Conservation (phyloP, 495 filamentous ascomycete genomes). For the Viridothelium virens region DNA sequence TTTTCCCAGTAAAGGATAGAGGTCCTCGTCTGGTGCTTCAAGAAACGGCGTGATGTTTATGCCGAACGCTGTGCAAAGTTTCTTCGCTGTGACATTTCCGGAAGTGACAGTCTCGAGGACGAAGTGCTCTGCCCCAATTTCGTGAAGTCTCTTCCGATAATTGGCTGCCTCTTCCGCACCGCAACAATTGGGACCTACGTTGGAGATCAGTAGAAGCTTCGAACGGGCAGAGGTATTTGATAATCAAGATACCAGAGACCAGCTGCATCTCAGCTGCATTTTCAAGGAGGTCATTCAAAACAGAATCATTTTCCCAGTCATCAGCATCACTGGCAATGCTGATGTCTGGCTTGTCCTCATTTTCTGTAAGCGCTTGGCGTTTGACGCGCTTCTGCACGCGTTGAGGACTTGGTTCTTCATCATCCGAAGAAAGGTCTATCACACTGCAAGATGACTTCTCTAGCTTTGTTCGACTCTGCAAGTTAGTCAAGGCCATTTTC, state of each 20-base stretch:
- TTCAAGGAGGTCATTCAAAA: conserved; percentile 18
- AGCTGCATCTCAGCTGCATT: conserved; percentile 19
- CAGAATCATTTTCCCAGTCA: conserved; percentile 20
- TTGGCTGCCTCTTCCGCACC: conserved; percentile 62
- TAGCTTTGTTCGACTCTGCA: background rate
- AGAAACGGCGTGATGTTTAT: conserved; percentile 46
- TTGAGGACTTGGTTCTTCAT: conserved; percentile 2
- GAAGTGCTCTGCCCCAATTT: conserved; percentile 69
- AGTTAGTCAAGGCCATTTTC: background rate
- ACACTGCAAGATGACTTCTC: background rate
- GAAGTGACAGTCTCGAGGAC: conserved; percentile 61
- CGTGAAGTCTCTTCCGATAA: conserved; percentile 61
- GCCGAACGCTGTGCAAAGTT: conserved; percentile 87
- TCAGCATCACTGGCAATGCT: conserved; percentile 9
- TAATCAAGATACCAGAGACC: conserved; percentile 4
- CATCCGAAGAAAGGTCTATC: background rate
- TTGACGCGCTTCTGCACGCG: background rate
- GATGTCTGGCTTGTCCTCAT: background rate
- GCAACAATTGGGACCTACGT: conserved; percentile 47
- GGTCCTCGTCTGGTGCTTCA: conserved; percentile 63
- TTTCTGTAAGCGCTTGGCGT: background rate
- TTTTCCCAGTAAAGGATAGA: conserved; percentile 63
- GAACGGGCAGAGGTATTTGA: no score
- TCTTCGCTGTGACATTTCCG: conserved; percentile 64
- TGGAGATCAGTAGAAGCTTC: background rate